Percentiles rank a stretch among this genome's conserved stretches.
phyloP scores from a whole-genome alignment of 441 rosid genomes.

The Raphanus hybrid region DNA sequence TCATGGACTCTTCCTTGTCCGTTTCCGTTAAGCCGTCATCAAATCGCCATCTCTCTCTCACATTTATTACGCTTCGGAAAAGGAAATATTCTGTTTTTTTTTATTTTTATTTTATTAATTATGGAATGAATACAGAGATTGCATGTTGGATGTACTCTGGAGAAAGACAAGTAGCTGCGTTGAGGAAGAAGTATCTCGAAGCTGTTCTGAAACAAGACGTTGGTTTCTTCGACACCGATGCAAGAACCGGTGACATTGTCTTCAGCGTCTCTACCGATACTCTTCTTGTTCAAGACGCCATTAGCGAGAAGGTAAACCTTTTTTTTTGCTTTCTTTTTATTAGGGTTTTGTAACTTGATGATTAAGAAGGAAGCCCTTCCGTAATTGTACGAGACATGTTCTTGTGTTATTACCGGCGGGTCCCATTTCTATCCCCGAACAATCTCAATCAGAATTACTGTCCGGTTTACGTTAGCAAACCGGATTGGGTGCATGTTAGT shows the following conservation, averaged over 20 bases:
- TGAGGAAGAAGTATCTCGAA: conserved; percentile 91
- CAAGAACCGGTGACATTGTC: conserved; percentile 96
- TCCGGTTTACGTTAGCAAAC: conserved; percentile 30
- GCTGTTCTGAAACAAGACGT: conserved; percentile 97
- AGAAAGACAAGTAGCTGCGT: conserved; percentile 86
- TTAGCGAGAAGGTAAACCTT: conserved; percentile 85
- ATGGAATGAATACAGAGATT: conserved; percentile 58
- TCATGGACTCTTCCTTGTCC: conserved; percentile 46
- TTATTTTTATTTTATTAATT: background rate
- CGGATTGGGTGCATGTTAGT: conserved; percentile 39
- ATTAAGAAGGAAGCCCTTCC: background rate
- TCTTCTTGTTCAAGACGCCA: conserved; percentile 98
- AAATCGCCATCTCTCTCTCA: conserved; percentile 34
- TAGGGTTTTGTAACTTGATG: background rate
- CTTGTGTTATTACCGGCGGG: conserved; percentile 25
- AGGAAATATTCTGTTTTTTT: background rate
- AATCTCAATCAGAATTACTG: conserved; percentile 25
- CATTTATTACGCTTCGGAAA: conserved; percentile 34
- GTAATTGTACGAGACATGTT: conserved; percentile 29
- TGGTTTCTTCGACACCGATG: conserved; percentile 97
- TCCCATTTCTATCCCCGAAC: conserved; percentile 21
- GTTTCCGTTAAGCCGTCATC: conserved; percentile 37
- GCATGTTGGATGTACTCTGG: conserved; percentile 99
- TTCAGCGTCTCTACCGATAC: conserved; percentile 98
- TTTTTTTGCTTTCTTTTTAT: too few species aligned